Evolutionary conservation across 2,329 filamentous ascomycete species (phyloP).

Genomic region (Ceratocystis albifundus): DNA sequence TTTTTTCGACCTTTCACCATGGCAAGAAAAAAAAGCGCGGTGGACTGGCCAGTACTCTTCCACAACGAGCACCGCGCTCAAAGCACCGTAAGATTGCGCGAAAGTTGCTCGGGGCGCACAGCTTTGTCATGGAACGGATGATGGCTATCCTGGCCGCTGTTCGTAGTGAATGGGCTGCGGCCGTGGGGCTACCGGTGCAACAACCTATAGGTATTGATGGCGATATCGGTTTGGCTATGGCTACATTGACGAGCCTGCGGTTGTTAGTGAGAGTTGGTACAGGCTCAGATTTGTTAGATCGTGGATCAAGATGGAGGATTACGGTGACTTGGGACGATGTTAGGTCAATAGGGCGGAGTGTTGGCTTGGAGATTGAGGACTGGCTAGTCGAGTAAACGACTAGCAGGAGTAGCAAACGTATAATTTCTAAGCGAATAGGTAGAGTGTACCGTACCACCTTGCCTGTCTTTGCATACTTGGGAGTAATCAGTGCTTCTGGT

Average conservation of each 20-base stretch:
- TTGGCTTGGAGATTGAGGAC: slow-evolving; percentile 69
- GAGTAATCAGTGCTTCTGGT: slow-evolving; percentile 20
- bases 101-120: slow-evolving; percentile 63
- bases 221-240: slow-evolving; percentile 53
- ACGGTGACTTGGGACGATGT: slow-evolving; percentile 71
- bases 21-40: slow-evolving; percentile 41
- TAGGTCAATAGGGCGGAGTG: slow-evolving; percentile 54
- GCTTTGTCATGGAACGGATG: slow-evolving; percentile 67
- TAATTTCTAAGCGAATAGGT: neutral
- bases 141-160: slow-evolving; percentile 65
- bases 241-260: slow-evolving; percentile 60
- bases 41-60: slow-evolving; percentile 33
- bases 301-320: slow-evolving; percentile 62
- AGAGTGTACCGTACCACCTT: neutral
- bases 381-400: slow-evolving; percentile 52
- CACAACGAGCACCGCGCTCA: slow-evolving; percentile 29
- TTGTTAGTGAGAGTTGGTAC: slow-evolving; percentile 56
- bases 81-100: slow-evolving; percentile 63
- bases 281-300: slow-evolving; percentile 52
- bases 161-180: slow-evolving; percentile 41
- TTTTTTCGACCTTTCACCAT: slow-evolving; percentile 62
- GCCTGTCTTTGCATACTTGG: neutral
- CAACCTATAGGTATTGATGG: slow-evolving; percentile 37
- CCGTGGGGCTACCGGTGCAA: slow-evolving; percentile 26
- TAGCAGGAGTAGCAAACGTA: neutral